Conservation (phyloP, 2,329 filamentous ascomycete species). For the Pestalotiopsis sp. region DNA sequence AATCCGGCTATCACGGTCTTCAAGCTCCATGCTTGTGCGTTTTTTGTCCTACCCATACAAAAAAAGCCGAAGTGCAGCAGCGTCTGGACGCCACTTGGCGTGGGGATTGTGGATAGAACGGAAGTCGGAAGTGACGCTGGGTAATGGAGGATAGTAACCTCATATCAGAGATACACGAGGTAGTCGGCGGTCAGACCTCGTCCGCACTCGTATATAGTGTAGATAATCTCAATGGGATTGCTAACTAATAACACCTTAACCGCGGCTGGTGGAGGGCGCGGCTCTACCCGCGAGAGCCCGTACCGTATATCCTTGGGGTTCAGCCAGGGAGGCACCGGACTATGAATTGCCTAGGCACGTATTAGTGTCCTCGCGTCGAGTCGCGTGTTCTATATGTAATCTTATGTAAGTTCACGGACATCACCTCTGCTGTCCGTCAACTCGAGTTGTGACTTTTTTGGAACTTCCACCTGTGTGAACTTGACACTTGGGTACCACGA, state of each 20-base stretch:
- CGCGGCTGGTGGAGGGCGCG: background rate
- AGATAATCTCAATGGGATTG: background rate
- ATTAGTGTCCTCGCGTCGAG: background rate
- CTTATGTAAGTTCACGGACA: too few species aligned
- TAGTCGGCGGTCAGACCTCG: background rate
- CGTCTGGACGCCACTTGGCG: background rate
- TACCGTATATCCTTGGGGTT: background rate
- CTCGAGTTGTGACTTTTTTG: background rate
- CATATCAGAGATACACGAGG: background rate
- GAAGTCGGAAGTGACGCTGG: background rate
- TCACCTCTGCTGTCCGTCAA: background rate
- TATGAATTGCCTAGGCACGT: background rate
- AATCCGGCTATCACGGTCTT: background rate
- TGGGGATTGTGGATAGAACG: background rate
- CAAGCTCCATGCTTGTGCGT: background rate
- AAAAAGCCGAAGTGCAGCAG: background rate
- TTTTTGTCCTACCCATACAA: background rate
- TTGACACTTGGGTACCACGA: background rate
- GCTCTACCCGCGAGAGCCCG: background rate
- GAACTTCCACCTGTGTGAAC: slow-evolving; percentile 11
- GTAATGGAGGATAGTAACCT: background rate
- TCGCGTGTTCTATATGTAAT: background rate
- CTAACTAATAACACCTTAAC: background rate
- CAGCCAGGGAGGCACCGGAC: background rate
- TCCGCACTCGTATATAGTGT: background rate